Base-by-base conservation (phyloP, 306 rosid species). In the Corylus americana region DNA sequence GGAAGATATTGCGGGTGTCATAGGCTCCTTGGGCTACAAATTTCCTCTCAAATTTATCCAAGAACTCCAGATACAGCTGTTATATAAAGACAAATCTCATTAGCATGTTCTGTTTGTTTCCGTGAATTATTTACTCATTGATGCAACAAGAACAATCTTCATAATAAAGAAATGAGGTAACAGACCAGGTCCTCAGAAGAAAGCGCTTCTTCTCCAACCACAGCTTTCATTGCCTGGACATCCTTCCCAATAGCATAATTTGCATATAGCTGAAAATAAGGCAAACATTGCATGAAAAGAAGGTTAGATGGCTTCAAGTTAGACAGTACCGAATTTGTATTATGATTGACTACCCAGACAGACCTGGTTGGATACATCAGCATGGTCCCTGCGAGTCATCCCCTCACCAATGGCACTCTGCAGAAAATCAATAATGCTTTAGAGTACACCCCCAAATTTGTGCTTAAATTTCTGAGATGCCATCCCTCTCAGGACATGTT, bases 341-440 rank as follows among this genome's bases (percentile, higher is more conserved):
- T 6, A 71, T 45, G 58, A 10, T 74, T 51, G 58, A 10, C 77
- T 51, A 57, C 71, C 59, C 64, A 74, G 82, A 55, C 83, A 83
- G 31, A 96, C 99, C 99, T 96, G 99, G 84, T 96, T 96, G 80
- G 99, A 96, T 55, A 96, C 99, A 83, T 96, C 99, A 74, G 99
- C 78, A 80, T 96, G 99, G 86, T 96, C 99, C 87, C 80, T 88
- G 78, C 99, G 96, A 61, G 99, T 96, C 99, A 96, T 96, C 77
- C 99, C 99, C 89, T 93, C 99, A 74, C 99, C 99, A 78, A 96
- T 96, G 77, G 99, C 99, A 93, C 98, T 96, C 99, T 96, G 92
- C 90, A 88, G 61, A 68, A 49, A 62, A 75, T 53, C 84, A 79
- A 79, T 45, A 72, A 76, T 62, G 45, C 57, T 72, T 77, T 71